These are phyloP conservation scores for Pyrenophora graminea DNA, from an alignment of 2,329 filamentous ascomycete species.

Conservation along the genomic window DNA sequence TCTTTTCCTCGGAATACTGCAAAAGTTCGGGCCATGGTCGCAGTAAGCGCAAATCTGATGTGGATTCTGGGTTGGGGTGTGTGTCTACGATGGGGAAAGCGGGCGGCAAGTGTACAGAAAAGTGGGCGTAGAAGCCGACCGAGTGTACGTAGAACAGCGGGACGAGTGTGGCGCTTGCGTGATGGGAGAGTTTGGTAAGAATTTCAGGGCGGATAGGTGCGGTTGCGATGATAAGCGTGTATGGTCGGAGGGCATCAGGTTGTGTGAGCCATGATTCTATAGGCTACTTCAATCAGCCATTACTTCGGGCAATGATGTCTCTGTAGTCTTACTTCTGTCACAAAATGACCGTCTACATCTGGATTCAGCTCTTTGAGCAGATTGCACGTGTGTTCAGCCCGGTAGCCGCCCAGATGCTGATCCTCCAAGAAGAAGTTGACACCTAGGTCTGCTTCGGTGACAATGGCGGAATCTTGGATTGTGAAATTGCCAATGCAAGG, in stretches of 20 bases:
- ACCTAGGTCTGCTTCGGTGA: slow-evolving; percentile 83
- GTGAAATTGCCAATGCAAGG: slow-evolving; percentile 91
- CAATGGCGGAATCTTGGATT: slow-evolving; percentile 78
- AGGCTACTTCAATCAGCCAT: slow-evolving; percentile 42
- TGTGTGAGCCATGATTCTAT: slow-evolving; percentile 51
- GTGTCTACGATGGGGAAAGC: slow-evolving; percentile 93
- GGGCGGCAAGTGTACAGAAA: slow-evolving; percentile 76
- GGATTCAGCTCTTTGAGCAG: slow-evolving; percentile 87
- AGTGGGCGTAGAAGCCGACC: slow-evolving; percentile 89
- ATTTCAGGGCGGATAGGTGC: slow-evolving; percentile 61
- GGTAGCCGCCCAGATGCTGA: slow-evolving; percentile 71
- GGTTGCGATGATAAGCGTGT: slow-evolving; percentile 65
- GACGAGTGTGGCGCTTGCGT: slow-evolving; percentile 62
- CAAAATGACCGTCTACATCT: slow-evolving; percentile 79
- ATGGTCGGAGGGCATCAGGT: slow-evolving; percentile 50
- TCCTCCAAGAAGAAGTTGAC: slow-evolving; percentile 97
- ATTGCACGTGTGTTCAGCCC: slow-evolving; percentile 77
- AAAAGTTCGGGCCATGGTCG: slow-evolving; percentile 83
- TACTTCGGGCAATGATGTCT: background rate
- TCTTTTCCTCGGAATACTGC: slow-evolving; percentile 68
- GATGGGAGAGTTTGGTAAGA: slow-evolving; percentile 56
- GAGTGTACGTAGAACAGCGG: slow-evolving; percentile 84
- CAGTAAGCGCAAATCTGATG: slow-evolving; percentile 80
- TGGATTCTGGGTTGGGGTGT: slow-evolving; percentile 85
- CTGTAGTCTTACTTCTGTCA: slow-evolving; percentile 55